Base-by-base conservation (phyloP, 164 flowering plant species). In the Sextonia rubra region DNA sequence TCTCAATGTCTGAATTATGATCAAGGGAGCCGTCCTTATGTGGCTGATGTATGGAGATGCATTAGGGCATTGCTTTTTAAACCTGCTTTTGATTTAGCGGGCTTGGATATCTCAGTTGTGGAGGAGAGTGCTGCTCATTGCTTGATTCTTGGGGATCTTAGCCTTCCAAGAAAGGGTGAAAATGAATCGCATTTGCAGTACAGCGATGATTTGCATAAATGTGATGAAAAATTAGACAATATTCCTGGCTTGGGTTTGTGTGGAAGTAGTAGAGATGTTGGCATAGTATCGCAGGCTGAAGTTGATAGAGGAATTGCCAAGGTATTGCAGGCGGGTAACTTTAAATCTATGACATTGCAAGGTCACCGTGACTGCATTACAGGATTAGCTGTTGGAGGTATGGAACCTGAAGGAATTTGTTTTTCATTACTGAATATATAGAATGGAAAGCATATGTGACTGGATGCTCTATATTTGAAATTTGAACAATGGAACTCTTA, bases 351-450 rank as follows among this genome's bases (percentile, higher is more conserved):
- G 69, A 84, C 83, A 64, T 61, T 95, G 80, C 81, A 75, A 65
- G 94, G 93, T 55, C 99, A 93, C 85, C 86, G 77, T 70, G 92
- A 89, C 82, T 86, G 89, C 77, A 82, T 95, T 62, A 85, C 99
- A 3, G 90, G 89, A 44, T 84, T 93, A 74, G 86, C 96, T 74
- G 75, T 91, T 79, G 94, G 96, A 83, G 97, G 99, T 95, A 84
- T 73, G 74, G 44, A 58, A 69, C 71, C 12, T 52, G 24, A 23
- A 15, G 32, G 12, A 17, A 5, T 27, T 48, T 14, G 1, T 49
- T 68, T 60, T 60, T 1, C 2, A 48, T 56, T 29, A 20, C n/a
- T 22, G 47, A 29, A 23, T 15, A 26, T n/a, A n/a, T 58, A 17
- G 58, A 52, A 52, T 0, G 6, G n/a, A 18, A 20, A 18, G 14